A percentile compares a stretch with the other conserved stretches of the same genome.
phyloP scores from a whole-genome alignment of 2,329 filamentous ascomycete species.

The Fusarium verrucosum region DNA sequence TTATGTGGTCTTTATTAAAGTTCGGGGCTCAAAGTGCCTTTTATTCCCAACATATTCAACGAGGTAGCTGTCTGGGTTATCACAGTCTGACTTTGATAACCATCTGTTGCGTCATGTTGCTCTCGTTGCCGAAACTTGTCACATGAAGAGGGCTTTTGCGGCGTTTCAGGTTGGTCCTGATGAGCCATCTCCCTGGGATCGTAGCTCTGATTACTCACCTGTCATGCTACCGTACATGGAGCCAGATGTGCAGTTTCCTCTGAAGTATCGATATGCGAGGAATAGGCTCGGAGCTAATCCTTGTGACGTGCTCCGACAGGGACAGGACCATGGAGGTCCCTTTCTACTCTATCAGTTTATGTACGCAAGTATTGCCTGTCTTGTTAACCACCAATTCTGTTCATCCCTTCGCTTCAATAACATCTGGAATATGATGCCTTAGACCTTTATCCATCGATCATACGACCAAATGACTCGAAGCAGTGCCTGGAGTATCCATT shows the following conservation, averaged over 20 bases:
- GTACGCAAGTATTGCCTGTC: neutral
- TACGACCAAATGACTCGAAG: neutral
- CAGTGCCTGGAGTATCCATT: neutral
- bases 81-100: neutral
- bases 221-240: neutral
- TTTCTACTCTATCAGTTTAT: neutral
- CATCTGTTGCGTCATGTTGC: neutral
- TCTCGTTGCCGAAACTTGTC: neutral
- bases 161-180: neutral
- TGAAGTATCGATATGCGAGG: neutral
- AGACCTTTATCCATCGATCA: neutral
- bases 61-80: too few species aligned
- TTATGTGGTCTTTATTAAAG: too few species aligned
- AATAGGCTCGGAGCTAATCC: neutral
- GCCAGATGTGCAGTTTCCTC: neutral
- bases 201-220: neutral
- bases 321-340: neutral
- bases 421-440: neutral
- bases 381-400: neutral
- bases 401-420: neutral
- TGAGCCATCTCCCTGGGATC: neutral
- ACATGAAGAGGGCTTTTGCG: neutral
- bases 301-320: neutral
- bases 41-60: too few species aligned
- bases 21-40: too few species aligned